Evolutionary conservation across 768 basidiomycete species (phyloP).

Genomic region (Russula sp.): DNA sequence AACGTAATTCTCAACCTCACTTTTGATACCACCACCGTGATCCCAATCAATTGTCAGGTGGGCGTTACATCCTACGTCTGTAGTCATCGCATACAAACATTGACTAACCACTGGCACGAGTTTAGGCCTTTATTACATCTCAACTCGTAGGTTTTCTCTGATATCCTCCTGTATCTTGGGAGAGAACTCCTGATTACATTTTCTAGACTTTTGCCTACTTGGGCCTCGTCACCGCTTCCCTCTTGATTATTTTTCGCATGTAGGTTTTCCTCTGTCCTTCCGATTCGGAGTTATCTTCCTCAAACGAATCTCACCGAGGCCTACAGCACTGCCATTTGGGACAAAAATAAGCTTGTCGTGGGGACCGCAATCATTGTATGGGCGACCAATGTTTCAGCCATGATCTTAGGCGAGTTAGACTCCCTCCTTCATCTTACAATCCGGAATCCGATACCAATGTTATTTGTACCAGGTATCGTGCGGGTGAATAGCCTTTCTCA

Average conservation of each 20-base stretch:
- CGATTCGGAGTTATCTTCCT: not conserved
- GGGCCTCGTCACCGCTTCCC: not conserved
- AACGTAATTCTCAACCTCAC: not conserved
- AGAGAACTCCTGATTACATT: not conserved
- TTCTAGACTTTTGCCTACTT: not conserved
- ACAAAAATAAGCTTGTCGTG: not conserved
- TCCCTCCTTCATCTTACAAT: not conserved
- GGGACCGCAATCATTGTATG: not conserved
- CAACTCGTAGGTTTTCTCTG: not conserved
- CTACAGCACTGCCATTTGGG: slow-evolving; percentile 2
- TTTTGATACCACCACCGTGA: not conserved
- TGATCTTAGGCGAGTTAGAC: not conserved
- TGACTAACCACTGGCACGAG: not conserved
- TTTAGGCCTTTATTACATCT: not conserved
- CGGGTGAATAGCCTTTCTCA: not conserved
- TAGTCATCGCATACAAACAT: not conserved
- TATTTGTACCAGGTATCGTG: not conserved
- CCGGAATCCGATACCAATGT: no score
- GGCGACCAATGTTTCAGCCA: not conserved
- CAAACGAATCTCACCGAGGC: not conserved
- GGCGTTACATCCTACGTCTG: not conserved
- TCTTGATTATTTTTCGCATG: slow-evolving; percentile 1
- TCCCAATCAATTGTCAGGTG: not conserved
- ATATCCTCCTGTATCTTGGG: no score
- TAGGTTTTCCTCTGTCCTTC: not conserved